Base-by-base conservation (phyloP, 106 monocot species). In the Phalaenopsis aphrodite region DNA sequence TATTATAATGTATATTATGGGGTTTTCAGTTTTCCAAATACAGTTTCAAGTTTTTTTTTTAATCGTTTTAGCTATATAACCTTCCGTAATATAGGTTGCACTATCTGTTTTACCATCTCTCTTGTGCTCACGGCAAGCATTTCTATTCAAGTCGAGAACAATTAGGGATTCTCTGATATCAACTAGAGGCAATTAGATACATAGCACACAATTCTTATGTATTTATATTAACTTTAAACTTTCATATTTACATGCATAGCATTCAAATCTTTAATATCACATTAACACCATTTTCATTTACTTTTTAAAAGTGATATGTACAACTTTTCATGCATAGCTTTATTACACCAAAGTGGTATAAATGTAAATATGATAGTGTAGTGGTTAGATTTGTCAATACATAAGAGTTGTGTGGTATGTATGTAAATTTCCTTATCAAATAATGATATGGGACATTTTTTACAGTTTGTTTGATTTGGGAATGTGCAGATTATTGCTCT, bases 401-500 rank as follows among this genome's bases (percentile, higher is more conserved):
- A 30, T 30, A 30, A 30, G 30, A 30, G 30, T 30, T 30, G 30
- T 30, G 30, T 30, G 30, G 30, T 30, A 30, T 30, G 30, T 30
- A 30, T 30, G 30, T 30, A 30, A 30, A 30, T 30, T 30, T 30
- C 30, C 30, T 30, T 30, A 30, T 61, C 8, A 61, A 61, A 21
- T 21, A 61, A 61, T 61, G 7, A 61, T 4, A 21, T n/a, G 0
- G 12, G 10, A 12, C 52, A 10, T 52, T 39, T 69, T 69, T 30
- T 39, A 74, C 36, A 17, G 58, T 57, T 75, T 38, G 52, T 55
- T 78, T 39, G 14, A 19, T 75, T 75, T 46, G 19, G 8, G 10
- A 47, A 75, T 78, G 56, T 83, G 72, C 74, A 98, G 97, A 98
- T 98, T 77, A 85, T 98, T 84, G 97, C 87, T 39, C 86, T 98